These are phyloP conservation scores for Diospyros kaki DNA, from an alignment of 148 eudicot genomes.

Conservation along the genomic window DNA sequence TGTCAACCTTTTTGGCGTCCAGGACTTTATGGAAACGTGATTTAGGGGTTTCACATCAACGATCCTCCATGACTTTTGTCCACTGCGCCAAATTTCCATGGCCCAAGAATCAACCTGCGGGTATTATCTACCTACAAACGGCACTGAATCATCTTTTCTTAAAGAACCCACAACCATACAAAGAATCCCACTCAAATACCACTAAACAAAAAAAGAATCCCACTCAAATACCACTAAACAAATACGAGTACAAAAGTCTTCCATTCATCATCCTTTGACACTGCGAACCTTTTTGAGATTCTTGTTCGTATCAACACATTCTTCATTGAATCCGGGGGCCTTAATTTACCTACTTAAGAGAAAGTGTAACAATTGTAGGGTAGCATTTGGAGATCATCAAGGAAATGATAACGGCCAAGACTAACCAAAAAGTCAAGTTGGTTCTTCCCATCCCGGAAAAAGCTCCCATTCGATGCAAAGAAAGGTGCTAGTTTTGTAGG, in stretches of 20 bases:
- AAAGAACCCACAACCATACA: not conserved
- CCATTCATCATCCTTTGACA: not conserved
- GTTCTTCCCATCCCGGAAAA: conserved; percentile 8
- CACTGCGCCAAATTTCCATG: not conserved
- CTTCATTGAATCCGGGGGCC: conserved; percentile 1
- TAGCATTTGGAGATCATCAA: conserved; percentile 8
- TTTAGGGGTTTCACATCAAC: too few relatives aligned
- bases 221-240: not conserved
- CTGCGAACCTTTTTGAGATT: not conserved
- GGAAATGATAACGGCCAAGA: conserved; percentile 12
- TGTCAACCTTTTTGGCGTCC: conserved; percentile 13
- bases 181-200: not conserved
- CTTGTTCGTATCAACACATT: conserved; percentile 11
- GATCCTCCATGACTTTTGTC: too few relatives aligned
- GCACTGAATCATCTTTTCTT: not conserved
- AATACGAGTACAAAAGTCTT: not conserved
- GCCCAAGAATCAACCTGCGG: too few relatives aligned
- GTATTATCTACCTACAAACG: not conserved
- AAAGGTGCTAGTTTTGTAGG: conserved; percentile 22
- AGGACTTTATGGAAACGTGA: not conserved
- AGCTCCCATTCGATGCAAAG: conserved; percentile 4
- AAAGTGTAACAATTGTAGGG: conserved; percentile 6
- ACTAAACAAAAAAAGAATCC: too few relatives aligned
- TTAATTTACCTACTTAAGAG: conserved; percentile 6
- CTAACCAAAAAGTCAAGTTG: conserved; percentile 14